Evolutionary conservation across 306 rosid genomes (phyloP).

Genomic region (Sicyos edulis): DNA sequence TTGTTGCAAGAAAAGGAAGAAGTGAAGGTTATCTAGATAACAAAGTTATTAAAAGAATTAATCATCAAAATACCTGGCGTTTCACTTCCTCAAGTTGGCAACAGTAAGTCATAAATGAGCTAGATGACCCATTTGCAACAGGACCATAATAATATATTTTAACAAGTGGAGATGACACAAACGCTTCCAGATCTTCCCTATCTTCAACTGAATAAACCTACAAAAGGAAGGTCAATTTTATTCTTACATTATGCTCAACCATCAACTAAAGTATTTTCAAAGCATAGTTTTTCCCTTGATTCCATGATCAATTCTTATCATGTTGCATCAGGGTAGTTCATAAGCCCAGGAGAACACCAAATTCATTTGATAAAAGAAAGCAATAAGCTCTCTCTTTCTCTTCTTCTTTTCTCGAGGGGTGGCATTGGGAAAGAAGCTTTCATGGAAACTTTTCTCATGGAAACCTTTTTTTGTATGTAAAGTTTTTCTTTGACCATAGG

Average conservation of each 20-base stretch:
- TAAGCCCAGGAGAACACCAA: no score
- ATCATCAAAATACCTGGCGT: slow-evolving; percentile 48
- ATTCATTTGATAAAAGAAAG: no score
- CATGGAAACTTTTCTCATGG: no score
- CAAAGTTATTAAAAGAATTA: slow-evolving; percentile 2
- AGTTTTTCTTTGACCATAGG: neutral
- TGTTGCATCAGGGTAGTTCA: neutral
- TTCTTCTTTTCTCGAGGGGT: no score
- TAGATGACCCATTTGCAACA: slow-evolving; percentile 27
- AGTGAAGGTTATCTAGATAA: slow-evolving; percentile 15
- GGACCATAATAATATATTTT: slow-evolving; percentile 43
- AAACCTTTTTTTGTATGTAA: neutral
- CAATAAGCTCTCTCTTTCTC: no score
- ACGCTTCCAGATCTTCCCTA: slow-evolving; percentile 44
- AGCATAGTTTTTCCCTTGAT: neutral
- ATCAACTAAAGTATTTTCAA: neutral
- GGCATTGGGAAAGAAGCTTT: no score
- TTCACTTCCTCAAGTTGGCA: slow-evolving; percentile 49
- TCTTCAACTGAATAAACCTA: slow-evolving; percentile 69
- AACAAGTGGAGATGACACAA: slow-evolving; percentile 56
- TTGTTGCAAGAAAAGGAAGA: slow-evolving; percentile 27
- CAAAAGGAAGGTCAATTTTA: slow-evolving; percentile 5
- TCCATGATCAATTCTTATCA: neutral
- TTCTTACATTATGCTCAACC: neutral
- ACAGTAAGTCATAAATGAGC: slow-evolving; percentile 25